These are phyloP conservation scores for Phylloboletellus chloephorus DNA, from an alignment of 1,284 basidiomycete species.

Conservation along the genomic window DNA sequence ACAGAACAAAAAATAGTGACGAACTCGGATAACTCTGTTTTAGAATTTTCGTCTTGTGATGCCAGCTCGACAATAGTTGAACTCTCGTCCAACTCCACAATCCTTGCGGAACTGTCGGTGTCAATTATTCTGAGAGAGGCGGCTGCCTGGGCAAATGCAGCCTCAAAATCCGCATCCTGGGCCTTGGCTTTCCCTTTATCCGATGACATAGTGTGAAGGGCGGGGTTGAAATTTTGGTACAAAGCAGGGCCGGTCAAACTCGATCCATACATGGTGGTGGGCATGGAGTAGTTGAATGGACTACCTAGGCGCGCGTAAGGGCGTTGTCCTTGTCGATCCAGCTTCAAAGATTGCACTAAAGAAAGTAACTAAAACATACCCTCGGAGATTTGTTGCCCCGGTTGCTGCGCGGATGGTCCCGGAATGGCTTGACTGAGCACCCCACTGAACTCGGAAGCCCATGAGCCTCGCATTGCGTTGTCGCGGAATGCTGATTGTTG, in stretches of 20 bases:
- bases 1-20: slow-evolving; percentile 18
- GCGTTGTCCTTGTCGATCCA: slow-evolving; percentile 19
- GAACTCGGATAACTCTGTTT: slow-evolving; percentile 46
- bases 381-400: slow-evolving; percentile 19
- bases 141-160: slow-evolving; percentile 61
- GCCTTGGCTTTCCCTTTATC: slow-evolving; percentile 68
- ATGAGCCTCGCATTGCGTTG: slow-evolving; percentile 31
- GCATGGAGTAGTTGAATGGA: slow-evolving; percentile 30
- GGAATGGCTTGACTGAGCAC: slow-evolving; percentile 7
- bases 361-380: slow-evolving; percentile 17
- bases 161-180: slow-evolving; percentile 72
- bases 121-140: slow-evolving; percentile 43
- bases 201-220: slow-evolving; percentile 17
- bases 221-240: slow-evolving; percentile 26
- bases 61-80: slow-evolving; percentile 38
- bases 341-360: slow-evolving; percentile 11
- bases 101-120: slow-evolving; percentile 40
- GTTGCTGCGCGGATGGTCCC: slow-evolving; percentile 29
- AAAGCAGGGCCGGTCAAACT: slow-evolving; percentile 31
- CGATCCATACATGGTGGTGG: slow-evolving; percentile 26
- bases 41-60: slow-evolving; percentile 17
- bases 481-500: slow-evolving; percentile 34
- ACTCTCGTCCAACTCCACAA: slow-evolving; percentile 51
- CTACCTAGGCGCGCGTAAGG: slow-evolving; percentile 8
- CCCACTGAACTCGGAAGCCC: slow-evolving; percentile 48